Conservation (phyloP, 1,139 yeast species). For the Hansenula anomala region DNA sequence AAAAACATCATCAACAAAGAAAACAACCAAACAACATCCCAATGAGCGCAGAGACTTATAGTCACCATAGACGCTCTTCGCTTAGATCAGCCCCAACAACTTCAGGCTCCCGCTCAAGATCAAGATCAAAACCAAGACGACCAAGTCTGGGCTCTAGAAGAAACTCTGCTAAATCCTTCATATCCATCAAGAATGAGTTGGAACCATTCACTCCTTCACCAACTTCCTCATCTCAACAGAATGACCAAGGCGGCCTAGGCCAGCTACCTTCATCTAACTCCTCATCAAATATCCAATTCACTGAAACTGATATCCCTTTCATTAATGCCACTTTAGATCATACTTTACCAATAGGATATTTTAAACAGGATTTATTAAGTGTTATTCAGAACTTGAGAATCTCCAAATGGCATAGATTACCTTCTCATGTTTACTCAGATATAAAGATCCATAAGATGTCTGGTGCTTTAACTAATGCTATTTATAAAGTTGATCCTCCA, state of each 20-base stretch:
- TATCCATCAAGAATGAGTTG: neutral
- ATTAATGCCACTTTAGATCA: constrained; percentile 48
- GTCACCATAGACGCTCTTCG: neutral
- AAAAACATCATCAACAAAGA: too few species aligned
- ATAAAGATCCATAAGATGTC: constrained; percentile 62
- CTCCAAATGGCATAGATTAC: constrained; percentile 67
- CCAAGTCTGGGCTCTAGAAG: constrained; percentile 1
- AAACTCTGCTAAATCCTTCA: neutral
- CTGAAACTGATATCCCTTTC: constrained; percentile 27
- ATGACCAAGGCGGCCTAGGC: constrained; percentile 9
- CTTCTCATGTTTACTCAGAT: constrained; percentile 25
- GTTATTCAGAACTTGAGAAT: constrained; percentile 60
- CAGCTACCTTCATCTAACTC: too few species aligned
- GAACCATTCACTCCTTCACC: constrained; percentile 6
- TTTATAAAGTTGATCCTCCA: constrained; percentile 54
- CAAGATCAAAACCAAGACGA: constrained; percentile 1
- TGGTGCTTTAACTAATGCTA: constrained; percentile 92
- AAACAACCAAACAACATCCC: too few species aligned
- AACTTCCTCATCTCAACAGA: neutral
- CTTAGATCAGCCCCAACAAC: neutral
- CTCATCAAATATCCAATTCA: constrained; percentile 24
- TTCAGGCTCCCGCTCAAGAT: constrained; percentile 4
- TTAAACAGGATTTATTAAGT: constrained; percentile 74
- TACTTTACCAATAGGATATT: constrained; percentile 74
- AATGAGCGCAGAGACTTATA: too few species aligned